Base-by-base conservation (phyloP, 768 basidiomycete genomes). In the Pleurotus djamor region DNA sequence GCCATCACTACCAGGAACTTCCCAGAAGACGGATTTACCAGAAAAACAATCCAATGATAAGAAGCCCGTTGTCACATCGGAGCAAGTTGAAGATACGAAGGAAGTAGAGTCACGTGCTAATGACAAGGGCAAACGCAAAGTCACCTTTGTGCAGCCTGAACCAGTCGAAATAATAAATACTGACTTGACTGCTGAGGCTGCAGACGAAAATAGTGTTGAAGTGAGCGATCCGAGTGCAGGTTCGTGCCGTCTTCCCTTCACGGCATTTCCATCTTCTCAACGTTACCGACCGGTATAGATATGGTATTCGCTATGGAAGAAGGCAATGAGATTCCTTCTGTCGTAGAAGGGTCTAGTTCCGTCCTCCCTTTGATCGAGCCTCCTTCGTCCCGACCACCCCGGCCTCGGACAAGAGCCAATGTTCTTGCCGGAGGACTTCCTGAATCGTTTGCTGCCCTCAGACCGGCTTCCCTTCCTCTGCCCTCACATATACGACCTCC, bases 301-400 rank as follows among this genome's bases (percentile, higher is more conserved):
- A 77, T 86, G 74, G 82, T 92, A 41, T 92, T 92, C 62, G 82
- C 84, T 55, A 73, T 91, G 63, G 91, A 92, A 52, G 83, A 81
- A 37, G 67, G 52, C 6, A 70, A 69, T 34, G 68, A 68, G 9
- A 73, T 66, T 43, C 65, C 75, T 43, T 65, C 71, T 28, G 61
- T 66, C 28, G 70, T 70, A 21, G 71, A 65, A 10, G 72, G 74
- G 9, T 64, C 65, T 9, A 63, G 69, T n/a, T 73, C 71, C 10
- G 66, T 72, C 1, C 75, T 82, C 38, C 77, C 76, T 17, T 68
- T 81, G 50, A 62, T 80, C 16, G 81, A 83, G 52, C 74, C 78
- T 14, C 48, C 65, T 12, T 66, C 68, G 48, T 63, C 68, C 49
- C 73, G 72, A 16, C 70, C 77, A 28, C 49, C 67, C 14, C 70